Evolutionary conservation across 106 monocot species (phyloP), one percentile per base, ranked within the genome.

Genomic region (Apostasia shenzhenica): DNA sequence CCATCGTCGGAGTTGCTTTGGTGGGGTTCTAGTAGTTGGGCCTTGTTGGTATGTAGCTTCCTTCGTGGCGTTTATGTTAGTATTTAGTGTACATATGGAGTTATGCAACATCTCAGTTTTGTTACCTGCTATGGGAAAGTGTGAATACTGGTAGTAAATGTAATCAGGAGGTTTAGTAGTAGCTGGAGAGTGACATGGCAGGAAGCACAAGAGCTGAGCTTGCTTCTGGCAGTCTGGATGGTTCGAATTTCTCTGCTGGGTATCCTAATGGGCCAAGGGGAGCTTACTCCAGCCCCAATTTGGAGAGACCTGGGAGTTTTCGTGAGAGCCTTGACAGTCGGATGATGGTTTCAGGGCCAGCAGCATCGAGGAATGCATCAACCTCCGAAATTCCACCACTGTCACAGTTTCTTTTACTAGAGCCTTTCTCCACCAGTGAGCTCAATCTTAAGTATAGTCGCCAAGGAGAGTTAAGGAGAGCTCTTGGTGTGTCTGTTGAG

Each of bases 301-400:
- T 87, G 84, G 89, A 89, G 58, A 78, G 84, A 60, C 77, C 84
- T 13, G 76, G 82, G 55, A 94, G 90, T 67, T 94, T 90, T 38
- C 74, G 93, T 6, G 93, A 93, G 77, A 84, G 72, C 51, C 41
- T 76, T 45, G 83, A 83, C 46, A 81, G 56, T 50, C 80, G 85
- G 26, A 43, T 55, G 14, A 48, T 77, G 70, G 68, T 37, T 66
- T 75, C 85, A 8, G 76, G 77, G 11, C 8, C 77, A 13, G 71
- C 68, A 26, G 64, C 66, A 49, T 57, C 82, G 1, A 85, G 85
- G 67, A 85, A 71, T 61, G 69, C 79, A 6, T 61, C 73, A 6
- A 6, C 74, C 44, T 45, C 41, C 14, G 89, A 88, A 47, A 58
- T 83, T 4, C 79, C 79, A 2, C 50, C 80, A 8, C 54, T 83